Evolutionary conservation across 768 basidiomycete genomes (phyloP), one percentile per base, ranked within the genome.

Genomic region (Lactarius evosmus): DNA sequence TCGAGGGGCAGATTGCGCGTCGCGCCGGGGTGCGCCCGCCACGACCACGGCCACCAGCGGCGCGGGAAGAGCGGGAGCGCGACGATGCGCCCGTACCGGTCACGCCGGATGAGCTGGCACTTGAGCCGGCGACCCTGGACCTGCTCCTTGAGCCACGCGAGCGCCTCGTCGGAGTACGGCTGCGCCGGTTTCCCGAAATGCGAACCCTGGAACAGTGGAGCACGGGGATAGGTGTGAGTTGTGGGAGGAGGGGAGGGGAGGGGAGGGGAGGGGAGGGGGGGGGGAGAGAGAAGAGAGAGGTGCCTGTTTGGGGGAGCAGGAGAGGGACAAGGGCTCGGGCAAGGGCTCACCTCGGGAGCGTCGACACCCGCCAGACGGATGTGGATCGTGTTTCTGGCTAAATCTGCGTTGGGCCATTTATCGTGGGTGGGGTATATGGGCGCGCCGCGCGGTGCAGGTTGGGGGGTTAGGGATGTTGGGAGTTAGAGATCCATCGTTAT

Each of bases 341-440:
- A 36, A 44, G 2, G 53, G 58, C 72, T 33, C 68, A 90, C 93
- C 80, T 98, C 95, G 0, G 95, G 95, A 1, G 95, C 95, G 72
- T 98, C 95, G 5, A 94, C 85, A 0, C 93, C 95, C 16, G 91
- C 91, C 32, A 98, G 84, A 16, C 95, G 85, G 32, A 98, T 85
- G 70, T 91, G 88, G 19, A 98, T 78, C 2, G 95, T 97, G 69
- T 93, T 77, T 65, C 87, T 83, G 71, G 84, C 90, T 53, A 95
- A 78, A 0, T 84, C 93, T 93, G 55, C 27, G 17, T 55, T 56
- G 3, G 34, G 11, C 49, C 22, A 14, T 50, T 50, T 17, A 29
- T 30, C 33, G 44, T 32, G 8, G 25, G 29, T 27, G 49, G 30
- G 6, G 22, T 52, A n/a, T 30, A n/a, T n/a, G n/a, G n/a, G n/a